Percentiles rank a stretch among this genome's conserved stretches.
phyloP scores from a whole-genome alignment of 805 yeast genomes.

The Starmerella floricola region DNA sequence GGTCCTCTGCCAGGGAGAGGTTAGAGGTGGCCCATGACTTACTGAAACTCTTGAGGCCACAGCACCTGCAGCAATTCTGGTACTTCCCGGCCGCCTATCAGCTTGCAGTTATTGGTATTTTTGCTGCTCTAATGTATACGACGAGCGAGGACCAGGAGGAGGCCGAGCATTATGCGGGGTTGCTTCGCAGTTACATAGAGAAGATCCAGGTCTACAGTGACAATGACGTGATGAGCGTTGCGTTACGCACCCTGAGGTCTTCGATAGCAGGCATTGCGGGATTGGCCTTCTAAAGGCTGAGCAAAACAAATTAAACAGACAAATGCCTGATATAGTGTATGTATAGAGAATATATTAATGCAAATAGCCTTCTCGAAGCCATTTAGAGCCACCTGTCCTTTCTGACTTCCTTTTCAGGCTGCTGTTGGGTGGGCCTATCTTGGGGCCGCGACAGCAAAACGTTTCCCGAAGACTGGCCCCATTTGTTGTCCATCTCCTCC shows the following conservation, averaged over 20 bases:
- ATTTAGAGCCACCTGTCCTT: slow-evolving; percentile 1
- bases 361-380: background rate
- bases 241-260: slow-evolving; percentile 58
- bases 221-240: slow-evolving; percentile 64
- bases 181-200: slow-evolving; percentile 66
- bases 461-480: slow-evolving; percentile 15
- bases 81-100: slow-evolving; percentile 69
- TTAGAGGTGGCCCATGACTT: slow-evolving; percentile 72
- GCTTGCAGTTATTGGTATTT: slow-evolving; percentile 72
- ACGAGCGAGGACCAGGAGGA: slow-evolving; percentile 50
- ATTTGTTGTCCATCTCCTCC: slow-evolving; percentile 24
- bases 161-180: slow-evolving; percentile 49
- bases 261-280: slow-evolving; percentile 60
- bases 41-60: slow-evolving; percentile 60
- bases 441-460: background rate
- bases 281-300: slow-evolving; percentile 9
- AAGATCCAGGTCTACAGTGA: slow-evolving; percentile 59
- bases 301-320: background rate
- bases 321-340: background rate
- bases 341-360: background rate
- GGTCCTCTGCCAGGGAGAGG: slow-evolving; percentile 76
- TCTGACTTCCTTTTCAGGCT: background rate
- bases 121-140: slow-evolving; percentile 68
- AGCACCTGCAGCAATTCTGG: slow-evolving; percentile 84
- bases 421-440: background rate